Evolutionary conservation across 177 flowering plant genomes (phyloP), one percentile per base, ranked within the genome.

Genomic region (Vitis hybrid): DNA sequence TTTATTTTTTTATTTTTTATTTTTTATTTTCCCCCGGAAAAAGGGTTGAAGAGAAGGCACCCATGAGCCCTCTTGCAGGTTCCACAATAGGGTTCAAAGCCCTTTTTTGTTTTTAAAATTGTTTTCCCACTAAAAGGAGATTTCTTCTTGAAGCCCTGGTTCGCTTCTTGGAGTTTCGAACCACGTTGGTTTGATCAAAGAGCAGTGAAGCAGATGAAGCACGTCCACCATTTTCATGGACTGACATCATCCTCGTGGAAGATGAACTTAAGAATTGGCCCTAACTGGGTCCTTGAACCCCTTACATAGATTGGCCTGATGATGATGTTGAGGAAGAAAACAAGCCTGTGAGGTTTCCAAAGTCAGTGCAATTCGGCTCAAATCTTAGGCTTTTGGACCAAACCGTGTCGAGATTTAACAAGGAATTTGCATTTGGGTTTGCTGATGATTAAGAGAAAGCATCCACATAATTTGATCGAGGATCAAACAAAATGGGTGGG

Each of bases 81-180:
- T 20, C 22, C 22, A 20, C 22, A 20, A 20, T 20, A 20, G 22
- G 22, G 22, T 20, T 20, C 1, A 20, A 20, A 20, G 22, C 22
- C 1, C 0, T 20, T 20, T 20, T 20, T 20, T 20, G 22, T 20
- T 20, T 20, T 20, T 20, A 20, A 20, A 20, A 20, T 20, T 20
- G 1, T 20, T 20, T 20, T 20, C 22, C 22, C 22, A 20, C 22
- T 20, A 20, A 20, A 20, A 20, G 1, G 1, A 20, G 22, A 20
- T 20, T 20, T 20, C 22, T 20, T 55, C 95, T 69, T 1, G 98
- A 90, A 12, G 97, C 97, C 76, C 97, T 75, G 0, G 97, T 84
- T 49, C 97, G 72, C 78, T 94, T 94, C 75, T 78, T 87, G 16
- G 84, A 74, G 72, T 62, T 71, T 51, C 60, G 68, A 3, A 33